Percentiles rank a stretch among this genome's conserved stretches.
These are phyloP conservation scores for Beauveria brongniartii DNA, from an alignment of 2,329 filamentous ascomycete genomes.

Conservation along the genomic window DNA sequence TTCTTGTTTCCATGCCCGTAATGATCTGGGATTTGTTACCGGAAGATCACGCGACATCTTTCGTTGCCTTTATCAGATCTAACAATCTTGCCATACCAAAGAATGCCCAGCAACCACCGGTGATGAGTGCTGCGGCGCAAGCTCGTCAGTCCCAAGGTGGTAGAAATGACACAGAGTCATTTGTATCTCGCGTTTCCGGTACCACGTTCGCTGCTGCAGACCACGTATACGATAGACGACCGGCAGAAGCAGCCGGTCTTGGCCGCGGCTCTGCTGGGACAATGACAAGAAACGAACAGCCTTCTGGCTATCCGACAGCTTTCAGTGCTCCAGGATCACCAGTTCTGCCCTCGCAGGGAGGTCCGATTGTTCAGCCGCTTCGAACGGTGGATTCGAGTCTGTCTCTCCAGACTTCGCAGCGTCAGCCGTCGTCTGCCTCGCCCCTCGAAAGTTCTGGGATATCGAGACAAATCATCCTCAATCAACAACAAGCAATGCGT, in stretches of 20 bases:
- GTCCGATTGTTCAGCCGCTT: not conserved
- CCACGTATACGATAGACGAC: conserved; percentile 9
- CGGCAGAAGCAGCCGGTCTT: not conserved
- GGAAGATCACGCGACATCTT: conserved; percentile 48
- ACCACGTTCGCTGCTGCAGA: conserved; percentile 27
- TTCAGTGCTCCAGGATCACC: conserved; percentile 6
- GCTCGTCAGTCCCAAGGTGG: conserved; percentile 16
- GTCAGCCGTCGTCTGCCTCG: conserved; percentile 14
- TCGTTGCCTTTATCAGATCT: conserved; percentile 51
- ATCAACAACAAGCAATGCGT: conserved; percentile 34
- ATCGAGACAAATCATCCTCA: conserved; percentile 35
- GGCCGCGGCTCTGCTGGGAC: not conserved
- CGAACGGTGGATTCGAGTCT: conserved; percentile 1
- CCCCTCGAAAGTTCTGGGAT: conserved; percentile 20
- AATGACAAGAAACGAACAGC: not conserved
- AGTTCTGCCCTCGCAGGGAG: not conserved
- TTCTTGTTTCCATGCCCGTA: conserved; percentile 50
- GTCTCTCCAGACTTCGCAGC: conserved; percentile 18
- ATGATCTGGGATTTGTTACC: conserved; percentile 53
- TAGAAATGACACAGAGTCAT: conserved; percentile 20
- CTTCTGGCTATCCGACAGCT: not conserved
- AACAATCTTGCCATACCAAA: conserved; percentile 41
- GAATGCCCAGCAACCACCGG: conserved; percentile 11
- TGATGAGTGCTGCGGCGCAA: conserved; percentile 16
- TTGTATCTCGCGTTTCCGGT: conserved; percentile 25